Evolutionary conservation across 371 early-diverging fungal genomes (phyloP), one percentile per base, ranked within the genome.

Genomic region (Rhizopus stolonifer): DNA sequence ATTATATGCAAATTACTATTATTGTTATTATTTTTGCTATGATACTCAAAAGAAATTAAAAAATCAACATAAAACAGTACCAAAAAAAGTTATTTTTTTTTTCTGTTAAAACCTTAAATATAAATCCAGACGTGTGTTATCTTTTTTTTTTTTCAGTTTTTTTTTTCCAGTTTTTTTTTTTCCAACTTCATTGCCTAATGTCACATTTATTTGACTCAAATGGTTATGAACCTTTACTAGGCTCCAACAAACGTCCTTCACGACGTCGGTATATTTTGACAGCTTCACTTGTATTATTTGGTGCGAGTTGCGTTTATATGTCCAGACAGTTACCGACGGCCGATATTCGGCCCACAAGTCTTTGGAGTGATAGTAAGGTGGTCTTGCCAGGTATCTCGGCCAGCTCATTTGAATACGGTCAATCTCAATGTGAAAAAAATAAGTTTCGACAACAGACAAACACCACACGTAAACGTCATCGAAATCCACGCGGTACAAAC

Each of bases 351-450:
- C n/a, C n/a, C n/a, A n/a, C n/a, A n/a, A 54, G 50, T 2, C 8
- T 70, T 0, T 70, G 67, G 70, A 38, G 36, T 23, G 44, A 29
- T 3, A n/a, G 19, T 3, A 43, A 54, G 4, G 68, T 72, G 1
- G 47, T 75, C 10, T 36, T 64, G 1, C 72, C 78, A 17, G 81
- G 81, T 19, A 80, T 83, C 23, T 83, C 84, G 0, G 32, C 47
- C 0, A 29, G 17, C 0, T 72, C 78, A 13, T 81, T 77, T 39
- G 32, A 58, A 15, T 36, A 69, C 4, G 84, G 84, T 1, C 44
- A 80, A 3, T 33, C 54, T 8, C 66, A 79, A 47, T 83, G 83
- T 46, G 61, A 69, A 25, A 58, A 58, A 32, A 72, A 67, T 23
- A n/a, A n/a, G n/a, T n/a, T 8, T 52, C 7, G 45, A 58, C 6